These are phyloP conservation scores for Chalciporus sphaerocephalus DNA, from an alignment of 768 basidiomycete species.

Conservation along the genomic window DNA sequence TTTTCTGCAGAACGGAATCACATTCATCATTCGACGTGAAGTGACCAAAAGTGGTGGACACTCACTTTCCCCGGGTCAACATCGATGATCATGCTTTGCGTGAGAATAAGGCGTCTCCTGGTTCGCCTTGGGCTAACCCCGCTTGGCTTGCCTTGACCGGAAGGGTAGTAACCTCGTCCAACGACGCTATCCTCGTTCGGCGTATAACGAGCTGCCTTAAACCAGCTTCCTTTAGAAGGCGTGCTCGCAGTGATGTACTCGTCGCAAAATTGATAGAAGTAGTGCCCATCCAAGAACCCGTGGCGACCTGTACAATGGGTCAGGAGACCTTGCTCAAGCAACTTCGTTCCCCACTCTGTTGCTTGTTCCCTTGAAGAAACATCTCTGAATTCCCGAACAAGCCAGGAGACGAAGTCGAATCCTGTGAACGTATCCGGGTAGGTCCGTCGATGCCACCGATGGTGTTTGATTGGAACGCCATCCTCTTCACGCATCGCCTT, in stretches of 20 bases:
- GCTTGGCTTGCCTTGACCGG: conserved; percentile 33
- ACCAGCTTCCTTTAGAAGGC: conserved; percentile 61
- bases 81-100: conserved; percentile 89
- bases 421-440: conserved; percentile 87
- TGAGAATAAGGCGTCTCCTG: conserved; percentile 66
- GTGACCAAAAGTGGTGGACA: not conserved
- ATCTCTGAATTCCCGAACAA: conserved; percentile 87
- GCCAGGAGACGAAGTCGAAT: conserved; percentile 85
- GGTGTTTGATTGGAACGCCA: conserved; percentile 77
- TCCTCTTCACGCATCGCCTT: conserved; percentile 85
- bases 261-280: conserved; percentile 80
- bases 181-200: conserved; percentile 40
- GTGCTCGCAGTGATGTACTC: conserved; percentile 72
- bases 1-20: conserved; percentile 48
- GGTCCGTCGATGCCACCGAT: conserved; percentile 72
- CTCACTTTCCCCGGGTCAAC: conserved; percentile 71
- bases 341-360: conserved; percentile 67
- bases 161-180: conserved; percentile 35
- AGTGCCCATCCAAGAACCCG: conserved; percentile 90
- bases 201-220: conserved; percentile 44
- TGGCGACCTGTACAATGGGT: conserved; percentile 78
- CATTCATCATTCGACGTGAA: conserved; percentile 9
- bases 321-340: conserved; percentile 80
- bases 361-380: conserved; percentile 79
- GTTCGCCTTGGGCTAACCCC: conserved; percentile 41